Percentiles rank a stretch among this genome's conserved stretches.
These are phyloP conservation scores for Coemansia guatemalensis DNA, from an alignment of 192 early-diverging fungal genomes.

Conservation along the genomic window DNA sequence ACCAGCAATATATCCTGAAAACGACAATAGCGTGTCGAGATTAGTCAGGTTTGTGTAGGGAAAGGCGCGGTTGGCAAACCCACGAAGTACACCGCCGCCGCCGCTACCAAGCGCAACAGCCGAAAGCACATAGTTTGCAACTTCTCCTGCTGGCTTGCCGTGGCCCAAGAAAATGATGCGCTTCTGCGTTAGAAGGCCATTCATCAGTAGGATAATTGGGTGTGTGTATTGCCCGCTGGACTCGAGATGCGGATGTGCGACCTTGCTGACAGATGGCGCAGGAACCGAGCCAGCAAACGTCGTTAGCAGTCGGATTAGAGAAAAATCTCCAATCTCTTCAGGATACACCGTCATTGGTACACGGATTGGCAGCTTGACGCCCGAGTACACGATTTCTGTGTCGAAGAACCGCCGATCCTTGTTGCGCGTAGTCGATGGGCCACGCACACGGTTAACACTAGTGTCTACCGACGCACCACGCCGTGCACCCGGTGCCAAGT, in stretches of 20 bases:
- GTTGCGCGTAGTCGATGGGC: slow-evolving; percentile 53
- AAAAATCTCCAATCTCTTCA: slow-evolving; percentile 93
- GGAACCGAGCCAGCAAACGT: slow-evolving; percentile 62
- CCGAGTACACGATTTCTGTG: slow-evolving; percentile 81
- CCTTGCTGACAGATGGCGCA: slow-evolving; percentile 43
- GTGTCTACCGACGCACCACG: slow-evolving; percentile 57
- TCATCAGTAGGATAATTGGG: slow-evolving; percentile 83
- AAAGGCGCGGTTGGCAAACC: slow-evolving; percentile 85
- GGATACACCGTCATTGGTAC: slow-evolving; percentile 83
- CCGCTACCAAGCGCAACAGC: slow-evolving; percentile 88
- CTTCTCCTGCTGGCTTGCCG: slow-evolving; percentile 86
- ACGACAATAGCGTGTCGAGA: slow-evolving; percentile 79
- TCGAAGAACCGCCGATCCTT: slow-evolving; percentile 89
- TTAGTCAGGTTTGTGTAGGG: slow-evolving; percentile 87
- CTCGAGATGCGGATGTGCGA: slow-evolving; percentile 86
- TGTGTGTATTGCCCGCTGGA: slow-evolving; percentile 79
- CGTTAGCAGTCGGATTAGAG: slow-evolving; percentile 74
- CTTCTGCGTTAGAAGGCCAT: slow-evolving; percentile 92
- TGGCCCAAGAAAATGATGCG: slow-evolving; percentile 89
- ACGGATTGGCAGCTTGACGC: slow-evolving; percentile 82
- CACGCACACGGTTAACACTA: slow-evolving; percentile 50
- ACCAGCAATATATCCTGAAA: slow-evolving; percentile 92
- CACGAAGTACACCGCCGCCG: slow-evolving; percentile 81
- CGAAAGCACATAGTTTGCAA: slow-evolving; percentile 89
- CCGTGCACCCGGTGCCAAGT: slow-evolving; percentile 24